A percentile compares a stretch with the other conserved stretches of the same genome.
Conservation (phyloP, 2,329 filamentous ascomycete genomes). For the Fonsecaea pugnacius region DNA sequence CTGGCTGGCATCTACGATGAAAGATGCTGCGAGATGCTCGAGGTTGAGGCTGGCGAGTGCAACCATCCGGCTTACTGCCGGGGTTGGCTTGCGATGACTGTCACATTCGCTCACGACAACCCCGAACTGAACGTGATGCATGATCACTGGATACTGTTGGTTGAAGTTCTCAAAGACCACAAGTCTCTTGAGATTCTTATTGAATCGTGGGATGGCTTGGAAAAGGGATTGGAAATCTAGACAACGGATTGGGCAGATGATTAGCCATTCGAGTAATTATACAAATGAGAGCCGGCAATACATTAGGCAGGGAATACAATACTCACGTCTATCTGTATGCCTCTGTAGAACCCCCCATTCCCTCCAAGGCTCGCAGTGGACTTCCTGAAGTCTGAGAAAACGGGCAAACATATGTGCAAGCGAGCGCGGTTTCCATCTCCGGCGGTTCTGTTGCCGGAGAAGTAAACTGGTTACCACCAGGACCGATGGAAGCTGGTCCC, state of each 20-base stretch:
- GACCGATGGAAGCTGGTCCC: conserved; percentile 41
- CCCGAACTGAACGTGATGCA: conserved; percentile 18
- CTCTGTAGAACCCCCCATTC: conserved; percentile 24
- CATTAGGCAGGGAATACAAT: conserved; percentile 35
- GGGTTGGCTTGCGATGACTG: conserved; percentile 36
- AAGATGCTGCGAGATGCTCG: conserved; percentile 41
- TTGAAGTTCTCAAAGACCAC: conserved; percentile 47
- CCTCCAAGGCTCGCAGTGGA: conserved; percentile 49
- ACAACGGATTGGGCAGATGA: conserved; percentile 12
- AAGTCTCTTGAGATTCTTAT: conserved; percentile 39
- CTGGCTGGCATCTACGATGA: conserved; percentile 42
- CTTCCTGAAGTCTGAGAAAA: conserved; percentile 45
- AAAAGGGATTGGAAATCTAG: conserved; percentile 34
- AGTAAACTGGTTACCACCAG: conserved; percentile 43
- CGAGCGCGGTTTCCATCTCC: conserved; percentile 43
- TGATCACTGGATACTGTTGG: conserved; percentile 32
- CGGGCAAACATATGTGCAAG: conserved; percentile 44
- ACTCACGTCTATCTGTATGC: conserved; percentile 42
- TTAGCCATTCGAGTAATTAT: conserved; percentile 15
- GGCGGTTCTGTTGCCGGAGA: conserved; percentile 47
- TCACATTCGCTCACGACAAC: conserved; percentile 36
- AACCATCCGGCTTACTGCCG: conserved; percentile 22
- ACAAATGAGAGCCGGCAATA: conserved; percentile 15
- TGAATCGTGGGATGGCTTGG: conserved; percentile 28
- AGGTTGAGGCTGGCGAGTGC: conserved; percentile 41